These are phyloP conservation scores for Lactarius sanguifluus DNA, from an alignment of 768 basidiomycete species.

Conservation along the genomic window DNA sequence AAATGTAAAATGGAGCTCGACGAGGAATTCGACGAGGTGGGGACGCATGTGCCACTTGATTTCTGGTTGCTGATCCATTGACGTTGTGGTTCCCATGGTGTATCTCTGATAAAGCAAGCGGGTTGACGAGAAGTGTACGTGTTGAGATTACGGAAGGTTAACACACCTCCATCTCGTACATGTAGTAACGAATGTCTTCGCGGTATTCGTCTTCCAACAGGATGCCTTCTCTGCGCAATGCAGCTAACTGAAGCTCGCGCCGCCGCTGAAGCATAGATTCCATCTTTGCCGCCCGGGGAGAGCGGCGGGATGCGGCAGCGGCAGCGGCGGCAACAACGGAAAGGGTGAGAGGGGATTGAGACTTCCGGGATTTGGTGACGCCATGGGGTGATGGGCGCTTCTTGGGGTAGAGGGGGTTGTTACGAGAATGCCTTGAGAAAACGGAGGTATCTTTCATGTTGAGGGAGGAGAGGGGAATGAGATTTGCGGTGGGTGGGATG, in stretches of 20 bases:
- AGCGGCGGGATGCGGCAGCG: slow-evolving; percentile 46
- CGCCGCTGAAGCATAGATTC: slow-evolving; percentile 63
- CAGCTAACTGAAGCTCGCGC: slow-evolving; percentile 66
- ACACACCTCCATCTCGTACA: slow-evolving; percentile 98
- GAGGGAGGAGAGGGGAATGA: slow-evolving; percentile 39
- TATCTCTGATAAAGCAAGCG: slow-evolving; percentile 50
- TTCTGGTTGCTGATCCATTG: slow-evolving; percentile 99
- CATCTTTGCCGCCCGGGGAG: slow-evolving; percentile 65
- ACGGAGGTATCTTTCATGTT: slow-evolving; percentile 80
- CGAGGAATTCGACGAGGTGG: slow-evolving; percentile 96
- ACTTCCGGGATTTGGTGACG: slow-evolving; percentile 63
- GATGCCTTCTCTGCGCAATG: slow-evolving; percentile 68
- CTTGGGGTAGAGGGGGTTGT: slow-evolving; percentile 72
- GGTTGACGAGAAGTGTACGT: slow-evolving; percentile 16
- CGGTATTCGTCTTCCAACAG: slow-evolving; percentile 94
- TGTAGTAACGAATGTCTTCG: slow-evolving; percentile 89
- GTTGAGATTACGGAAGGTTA: slow-evolving; percentile 1
- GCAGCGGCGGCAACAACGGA: slow-evolving; percentile 44
- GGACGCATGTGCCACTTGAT: slow-evolving; percentile 99
- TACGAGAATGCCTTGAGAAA: slow-evolving; percentile 59
- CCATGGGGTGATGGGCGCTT: slow-evolving; percentile 84
- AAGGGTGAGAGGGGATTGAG: slow-evolving; percentile 44
- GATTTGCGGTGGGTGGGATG: slow-evolving; percentile 43
- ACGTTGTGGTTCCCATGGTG: slow-evolving; percentile 89
- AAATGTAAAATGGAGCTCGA: slow-evolving; percentile 98